Evolutionary conservation across 2,329 filamentous ascomycete species (phyloP).

Genomic region (Drechmeria coniospora): DNA sequence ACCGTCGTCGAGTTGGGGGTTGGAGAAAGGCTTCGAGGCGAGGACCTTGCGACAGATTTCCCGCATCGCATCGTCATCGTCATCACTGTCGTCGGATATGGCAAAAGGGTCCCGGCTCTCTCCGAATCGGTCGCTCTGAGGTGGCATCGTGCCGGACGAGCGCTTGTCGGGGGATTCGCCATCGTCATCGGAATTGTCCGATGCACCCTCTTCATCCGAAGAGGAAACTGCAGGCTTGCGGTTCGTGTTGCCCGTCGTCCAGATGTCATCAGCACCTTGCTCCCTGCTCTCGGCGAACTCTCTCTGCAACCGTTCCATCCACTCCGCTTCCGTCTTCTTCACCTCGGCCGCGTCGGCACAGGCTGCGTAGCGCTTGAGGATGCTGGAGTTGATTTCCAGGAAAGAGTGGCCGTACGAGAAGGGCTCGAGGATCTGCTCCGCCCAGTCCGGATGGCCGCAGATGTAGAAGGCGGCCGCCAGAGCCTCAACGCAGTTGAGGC

Average conservation of each 20-base stretch:
- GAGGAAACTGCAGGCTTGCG: constrained; percentile 36
- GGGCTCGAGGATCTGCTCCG: constrained; percentile 61
- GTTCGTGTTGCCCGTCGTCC: constrained; percentile 86
- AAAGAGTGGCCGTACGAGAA: constrained; percentile 86
- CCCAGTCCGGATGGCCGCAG: constrained; percentile 85
- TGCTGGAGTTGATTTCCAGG: constrained; percentile 71
- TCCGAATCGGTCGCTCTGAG: constrained; percentile 14
- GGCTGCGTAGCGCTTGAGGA: constrained; percentile 72
- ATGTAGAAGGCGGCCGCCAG: constrained; percentile 87
- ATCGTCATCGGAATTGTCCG: constrained; percentile 32
- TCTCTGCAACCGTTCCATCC: constrained; percentile 77
- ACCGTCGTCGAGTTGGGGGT: constrained; percentile 29
- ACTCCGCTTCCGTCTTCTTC: constrained; percentile 71
- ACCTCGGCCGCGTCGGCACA: constrained; percentile 69
- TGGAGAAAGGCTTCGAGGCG: constrained; percentile 71
- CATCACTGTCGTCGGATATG: constrained; percentile 67
- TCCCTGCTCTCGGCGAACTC: constrained; percentile 74
- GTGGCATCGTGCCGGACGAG: too few species aligned
- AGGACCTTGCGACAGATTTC: constrained; percentile 83
- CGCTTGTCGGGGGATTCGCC: too few species aligned
- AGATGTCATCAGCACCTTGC: constrained; percentile 58
- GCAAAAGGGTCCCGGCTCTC: constrained; percentile 51
- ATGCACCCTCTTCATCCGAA: constrained; percentile 39
- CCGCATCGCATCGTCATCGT: constrained; percentile 63
- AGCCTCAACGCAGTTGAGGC: constrained; percentile 90